phyloP scores from a whole-genome alignment of 148 eudicot species.

The Hydrangea macrophylla region DNA sequence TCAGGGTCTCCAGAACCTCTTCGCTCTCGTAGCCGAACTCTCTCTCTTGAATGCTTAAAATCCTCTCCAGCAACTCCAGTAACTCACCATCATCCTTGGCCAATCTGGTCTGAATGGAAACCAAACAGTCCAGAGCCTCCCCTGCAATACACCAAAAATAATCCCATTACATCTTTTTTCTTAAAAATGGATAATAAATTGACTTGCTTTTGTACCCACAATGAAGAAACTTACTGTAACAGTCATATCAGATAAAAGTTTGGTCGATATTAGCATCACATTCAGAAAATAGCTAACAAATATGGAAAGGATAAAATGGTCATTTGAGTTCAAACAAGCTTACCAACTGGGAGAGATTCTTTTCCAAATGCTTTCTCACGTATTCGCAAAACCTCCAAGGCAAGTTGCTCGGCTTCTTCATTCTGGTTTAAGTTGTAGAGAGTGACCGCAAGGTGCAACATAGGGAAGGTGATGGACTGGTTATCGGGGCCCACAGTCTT shows the following conservation, averaged over 20 bases:
- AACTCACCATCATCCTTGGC: conserved; percentile 46
- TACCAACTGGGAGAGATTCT: too few relatives aligned
- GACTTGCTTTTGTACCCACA: too few relatives aligned
- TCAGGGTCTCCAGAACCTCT: conserved; percentile 53
- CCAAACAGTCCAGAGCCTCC: conserved; percentile 74
- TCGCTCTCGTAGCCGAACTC: conserved; percentile 61
- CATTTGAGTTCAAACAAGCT: too few relatives aligned
- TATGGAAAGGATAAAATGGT: too few relatives aligned
- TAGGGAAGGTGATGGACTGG: conserved; percentile 64
- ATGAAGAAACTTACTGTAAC: too few relatives aligned
- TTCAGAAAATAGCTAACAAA: too few relatives aligned
- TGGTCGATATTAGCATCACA: too few relatives aligned
- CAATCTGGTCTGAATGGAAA: conserved; percentile 54
- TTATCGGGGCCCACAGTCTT: conserved; percentile 54
- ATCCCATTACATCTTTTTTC: too few relatives aligned
- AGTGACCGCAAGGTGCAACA: conserved; percentile 66
- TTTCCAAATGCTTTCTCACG: conserved; percentile 73
- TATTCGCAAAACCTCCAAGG: conserved; percentile 49
- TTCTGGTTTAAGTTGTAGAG: conserved; percentile 52
- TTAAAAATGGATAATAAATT: conserved; percentile 22
- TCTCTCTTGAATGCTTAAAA: conserved; percentile 62
- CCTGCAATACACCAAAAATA: too few relatives aligned
- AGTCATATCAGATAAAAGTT: too few relatives aligned
- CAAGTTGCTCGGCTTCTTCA: conserved; percentile 70
- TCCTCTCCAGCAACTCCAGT: too few relatives aligned